Conservation (phyloP, 441 rosid genomes). For the Adansonia grandidieri region DNA sequence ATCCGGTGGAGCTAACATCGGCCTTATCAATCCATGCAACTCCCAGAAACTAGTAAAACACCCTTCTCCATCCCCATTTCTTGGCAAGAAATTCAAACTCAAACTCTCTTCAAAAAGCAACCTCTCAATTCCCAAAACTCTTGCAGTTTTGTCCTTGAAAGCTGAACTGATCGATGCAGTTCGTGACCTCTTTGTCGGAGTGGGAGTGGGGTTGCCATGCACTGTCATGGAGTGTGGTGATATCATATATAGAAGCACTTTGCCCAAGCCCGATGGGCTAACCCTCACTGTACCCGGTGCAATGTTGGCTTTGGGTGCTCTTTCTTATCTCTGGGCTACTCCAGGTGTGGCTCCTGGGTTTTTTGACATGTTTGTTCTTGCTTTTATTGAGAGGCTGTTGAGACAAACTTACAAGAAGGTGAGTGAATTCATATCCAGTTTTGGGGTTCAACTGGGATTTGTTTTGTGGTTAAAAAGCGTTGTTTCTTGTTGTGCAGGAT, state of each 20-base stretch:
- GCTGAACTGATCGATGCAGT: conserved; percentile 60
- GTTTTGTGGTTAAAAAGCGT: conserved; percentile 23
- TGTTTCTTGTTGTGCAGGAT: conserved; percentile 57
- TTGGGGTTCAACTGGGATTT: conserved; percentile 20
- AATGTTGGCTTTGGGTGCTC: conserved; percentile 68
- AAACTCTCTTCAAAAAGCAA: conserved; percentile 34
- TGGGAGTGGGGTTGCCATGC: conserved; percentile 93
- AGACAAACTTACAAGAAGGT: conserved; percentile 81
- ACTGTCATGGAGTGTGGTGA: conserved; percentile 98
- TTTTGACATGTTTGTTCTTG: conserved; percentile 92
- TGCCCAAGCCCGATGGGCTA: conserved; percentile 74
- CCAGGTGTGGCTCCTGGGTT: conserved; percentile 99
- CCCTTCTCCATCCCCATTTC: conserved; percentile 51
- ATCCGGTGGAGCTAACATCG: conserved; percentile 51
- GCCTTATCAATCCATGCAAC: conserved; percentile 45
- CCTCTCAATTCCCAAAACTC: conserved; percentile 36
- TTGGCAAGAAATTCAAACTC: conserved; percentile 56
- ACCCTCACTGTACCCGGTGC: conserved; percentile 82
- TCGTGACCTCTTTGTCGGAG: conserved; percentile 77
- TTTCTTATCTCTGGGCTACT: conserved; percentile 97
- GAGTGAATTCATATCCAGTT: neutral
- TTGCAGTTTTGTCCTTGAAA: conserved; percentile 44
- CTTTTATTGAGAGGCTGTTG: conserved; percentile 80
- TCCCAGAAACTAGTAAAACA: conserved; percentile 27
- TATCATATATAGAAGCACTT: conserved; percentile 89